These are phyloP conservation scores for Purpureocillium lavendulum DNA, from an alignment of 2,329 filamentous ascomycete genomes.

Conservation along the genomic window DNA sequence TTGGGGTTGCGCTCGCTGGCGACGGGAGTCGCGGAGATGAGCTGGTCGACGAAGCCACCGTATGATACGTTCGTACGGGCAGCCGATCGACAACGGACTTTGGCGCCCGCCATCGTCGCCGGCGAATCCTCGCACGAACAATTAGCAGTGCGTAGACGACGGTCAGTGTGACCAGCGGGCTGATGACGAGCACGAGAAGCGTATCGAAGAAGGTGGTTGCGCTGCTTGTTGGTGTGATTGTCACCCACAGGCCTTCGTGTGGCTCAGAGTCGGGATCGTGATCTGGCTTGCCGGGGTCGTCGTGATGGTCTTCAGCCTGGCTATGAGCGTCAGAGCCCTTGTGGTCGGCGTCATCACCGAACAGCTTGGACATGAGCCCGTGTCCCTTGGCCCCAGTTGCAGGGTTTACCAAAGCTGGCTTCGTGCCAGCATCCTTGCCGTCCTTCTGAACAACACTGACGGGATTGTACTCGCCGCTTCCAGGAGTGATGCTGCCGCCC, in stretches of 20 bases:
- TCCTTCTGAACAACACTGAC: conserved; percentile 3
- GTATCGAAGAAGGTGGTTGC: conserved; percentile 94
- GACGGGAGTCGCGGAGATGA: conserved; percentile 52
- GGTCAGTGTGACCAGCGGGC: conserved; percentile 83
- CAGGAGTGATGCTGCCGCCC: conserved; percentile 62
- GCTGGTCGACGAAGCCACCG: conserved; percentile 55
- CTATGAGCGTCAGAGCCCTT: conserved; percentile 15
- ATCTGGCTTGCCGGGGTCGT: conserved; percentile 2
- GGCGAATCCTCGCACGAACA: conserved; percentile 77
- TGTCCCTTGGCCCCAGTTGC: conserved; percentile 28
- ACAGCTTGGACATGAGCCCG: conserved; percentile 40
- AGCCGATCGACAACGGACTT: conserved; percentile 92
- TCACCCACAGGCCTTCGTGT: conserved; percentile 85
- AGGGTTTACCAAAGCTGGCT: not conserved
- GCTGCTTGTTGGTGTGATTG: conserved; percentile 82
- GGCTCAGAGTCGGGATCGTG: conserved; percentile 14
- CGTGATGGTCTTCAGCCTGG: conserved; percentile 10
- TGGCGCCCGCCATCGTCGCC: conserved; percentile 90
- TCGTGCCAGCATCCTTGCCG: conserved; percentile 1
- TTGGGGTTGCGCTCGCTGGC: conserved; percentile 58
- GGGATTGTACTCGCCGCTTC: conserved; percentile 59
- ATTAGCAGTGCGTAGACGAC: conserved; percentile 87
- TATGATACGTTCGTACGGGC: conserved; percentile 93
- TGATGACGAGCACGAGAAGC: conserved; percentile 90
- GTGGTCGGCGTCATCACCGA: conserved; percentile 32